These are phyloP conservation scores for Gautieria morchelliformis DNA, from an alignment of 768 basidiomycete species.

Conservation along the genomic window DNA sequence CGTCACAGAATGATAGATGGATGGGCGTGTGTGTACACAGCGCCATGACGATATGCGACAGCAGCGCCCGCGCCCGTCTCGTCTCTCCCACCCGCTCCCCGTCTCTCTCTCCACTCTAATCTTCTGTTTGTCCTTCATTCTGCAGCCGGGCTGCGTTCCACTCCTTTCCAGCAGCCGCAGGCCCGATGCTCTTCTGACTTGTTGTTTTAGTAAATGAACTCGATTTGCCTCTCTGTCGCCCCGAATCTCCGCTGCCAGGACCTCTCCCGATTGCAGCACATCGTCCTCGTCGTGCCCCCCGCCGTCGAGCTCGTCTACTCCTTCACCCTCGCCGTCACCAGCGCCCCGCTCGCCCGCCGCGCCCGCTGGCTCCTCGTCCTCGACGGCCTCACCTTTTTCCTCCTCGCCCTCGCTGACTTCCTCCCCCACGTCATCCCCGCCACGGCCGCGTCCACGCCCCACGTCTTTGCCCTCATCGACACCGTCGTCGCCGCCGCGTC, in stretches of 20 bases:
- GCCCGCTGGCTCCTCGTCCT: constrained; percentile 47
- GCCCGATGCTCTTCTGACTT: not conserved
- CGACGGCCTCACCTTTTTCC: constrained; percentile 54
- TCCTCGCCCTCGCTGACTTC: constrained; percentile 50
- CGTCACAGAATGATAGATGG: too few relatives aligned
- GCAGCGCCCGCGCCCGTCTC: too few relatives aligned
- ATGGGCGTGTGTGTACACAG: too few relatives aligned
- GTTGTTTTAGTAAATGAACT: constrained; percentile 31
- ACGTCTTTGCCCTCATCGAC: constrained; percentile 45
- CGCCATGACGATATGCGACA: too few relatives aligned
- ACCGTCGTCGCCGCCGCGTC: constrained; percentile 51
- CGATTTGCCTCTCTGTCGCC: constrained; percentile 60
- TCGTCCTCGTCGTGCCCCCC: constrained; percentile 50
- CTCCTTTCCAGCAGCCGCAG: not conserved
- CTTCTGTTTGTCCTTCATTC: not conserved
- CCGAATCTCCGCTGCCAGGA: constrained; percentile 62
- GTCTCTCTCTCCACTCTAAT: too few relatives aligned
- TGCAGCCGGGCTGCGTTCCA: constrained; percentile 9
- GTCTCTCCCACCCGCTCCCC: too few relatives aligned
- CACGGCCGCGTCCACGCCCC: constrained; percentile 35
- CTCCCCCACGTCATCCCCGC: constrained; percentile 48
- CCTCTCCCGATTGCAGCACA: constrained; percentile 36
- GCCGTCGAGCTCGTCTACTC: constrained; percentile 54
- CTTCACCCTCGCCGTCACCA: constrained; percentile 39
- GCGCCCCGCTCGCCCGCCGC: constrained; percentile 26